Conservation (phyloP, 148 eudicot species). For the Salicornia ramosissima region DNA sequence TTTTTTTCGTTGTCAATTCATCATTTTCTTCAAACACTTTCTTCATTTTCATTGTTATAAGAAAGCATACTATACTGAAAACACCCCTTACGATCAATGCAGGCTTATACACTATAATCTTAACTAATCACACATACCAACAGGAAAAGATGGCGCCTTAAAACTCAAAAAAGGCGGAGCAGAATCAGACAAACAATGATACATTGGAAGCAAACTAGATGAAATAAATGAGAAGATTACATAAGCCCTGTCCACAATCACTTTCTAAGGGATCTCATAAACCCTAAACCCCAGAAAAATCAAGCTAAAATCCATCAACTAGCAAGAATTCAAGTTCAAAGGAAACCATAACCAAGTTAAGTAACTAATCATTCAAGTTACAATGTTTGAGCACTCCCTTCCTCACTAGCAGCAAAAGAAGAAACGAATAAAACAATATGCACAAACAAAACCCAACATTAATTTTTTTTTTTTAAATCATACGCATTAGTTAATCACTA, state of each 20-base stretch:
- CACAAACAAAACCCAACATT: background rate
- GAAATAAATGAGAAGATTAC: background rate
- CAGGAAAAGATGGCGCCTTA: background rate
- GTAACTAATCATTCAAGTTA: background rate
- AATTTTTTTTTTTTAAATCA: no score
- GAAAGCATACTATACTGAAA: background rate
- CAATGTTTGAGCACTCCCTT: background rate
- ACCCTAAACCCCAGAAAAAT: conserved; percentile 21
- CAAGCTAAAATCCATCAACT: background rate
- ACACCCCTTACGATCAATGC: no score
- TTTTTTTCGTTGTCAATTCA: no score
- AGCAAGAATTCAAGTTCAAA: background rate
- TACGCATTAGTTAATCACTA: background rate
- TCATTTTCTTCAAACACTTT: background rate
- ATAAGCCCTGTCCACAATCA: background rate
- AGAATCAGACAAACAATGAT: conserved; percentile 1
- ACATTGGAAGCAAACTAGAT: background rate
- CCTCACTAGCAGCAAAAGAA: background rate
- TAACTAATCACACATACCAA: background rate
- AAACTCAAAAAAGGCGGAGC: background rate
- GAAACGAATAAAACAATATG: background rate
- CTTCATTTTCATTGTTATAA: no score
- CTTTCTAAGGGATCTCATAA: conserved; percentile 3
- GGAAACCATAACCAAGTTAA: background rate
- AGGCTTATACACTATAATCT: no score